A percentile compares a stretch with the other conserved stretches of the same genome.
phyloP scores from a whole-genome alignment of 1,284 basidiomycete genomes.

The Boletus sp. region DNA sequence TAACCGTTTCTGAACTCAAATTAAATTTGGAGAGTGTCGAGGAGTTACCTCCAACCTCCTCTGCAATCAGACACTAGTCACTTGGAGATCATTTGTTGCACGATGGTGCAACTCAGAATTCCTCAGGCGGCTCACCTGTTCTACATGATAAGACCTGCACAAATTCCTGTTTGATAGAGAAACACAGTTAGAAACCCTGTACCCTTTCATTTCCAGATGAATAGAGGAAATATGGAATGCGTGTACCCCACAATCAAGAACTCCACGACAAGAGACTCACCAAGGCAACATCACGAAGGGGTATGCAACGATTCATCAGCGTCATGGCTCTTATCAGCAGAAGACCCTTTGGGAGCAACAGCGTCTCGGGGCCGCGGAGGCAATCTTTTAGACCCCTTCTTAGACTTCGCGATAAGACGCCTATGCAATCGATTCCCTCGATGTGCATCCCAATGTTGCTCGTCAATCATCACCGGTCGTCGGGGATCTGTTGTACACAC shows the following conservation, averaged over 20 bases:
- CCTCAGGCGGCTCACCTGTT: constrained; percentile 1
- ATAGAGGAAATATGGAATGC: not conserved
- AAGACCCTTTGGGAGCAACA: constrained; percentile 1
- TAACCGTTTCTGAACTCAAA: not conserved
- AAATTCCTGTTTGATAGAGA: not conserved
- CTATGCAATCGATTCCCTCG: constrained; percentile 57
- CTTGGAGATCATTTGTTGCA: constrained; percentile 12
- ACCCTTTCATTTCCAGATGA: not conserved
- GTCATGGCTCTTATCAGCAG: not conserved
- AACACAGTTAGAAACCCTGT: constrained; percentile 1
- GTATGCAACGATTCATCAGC: constrained; percentile 1
- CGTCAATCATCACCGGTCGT: constrained; percentile 74
- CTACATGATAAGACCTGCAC: not conserved
- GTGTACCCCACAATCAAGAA: not conserved
- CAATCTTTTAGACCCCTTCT: constrained; percentile 9
- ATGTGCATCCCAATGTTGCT: constrained; percentile 65
- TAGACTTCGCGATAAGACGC: constrained; percentile 21
- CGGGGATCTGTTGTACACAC: constrained; percentile 63
- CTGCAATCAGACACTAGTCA: constrained; percentile 7
- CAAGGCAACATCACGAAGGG: constrained; percentile 10
- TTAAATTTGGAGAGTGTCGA: not conserved
- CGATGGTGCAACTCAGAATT: not conserved
- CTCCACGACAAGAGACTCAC: constrained; percentile 10
- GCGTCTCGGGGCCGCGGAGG: not conserved
- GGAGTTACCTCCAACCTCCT: not conserved